Percentiles rank a stretch among this genome's conserved stretches.
Conservation (phyloP, 148 eudicot genomes). For the Spergularia bocconei region DNA sequence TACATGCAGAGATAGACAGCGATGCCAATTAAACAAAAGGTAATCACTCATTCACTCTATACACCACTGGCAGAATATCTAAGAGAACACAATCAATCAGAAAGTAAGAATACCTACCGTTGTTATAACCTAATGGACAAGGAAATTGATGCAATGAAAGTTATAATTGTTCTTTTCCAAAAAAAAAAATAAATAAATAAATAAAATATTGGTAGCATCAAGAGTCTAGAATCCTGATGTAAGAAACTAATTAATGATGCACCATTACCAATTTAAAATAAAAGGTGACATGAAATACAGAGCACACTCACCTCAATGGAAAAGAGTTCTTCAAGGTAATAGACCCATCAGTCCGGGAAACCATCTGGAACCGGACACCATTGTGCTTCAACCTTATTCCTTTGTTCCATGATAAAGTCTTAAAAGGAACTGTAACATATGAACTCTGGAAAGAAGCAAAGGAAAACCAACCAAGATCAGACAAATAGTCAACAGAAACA, state of each 20-base stretch:
- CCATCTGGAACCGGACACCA: slow-evolving; percentile 29
- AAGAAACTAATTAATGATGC: neutral
- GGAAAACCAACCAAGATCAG: neutral
- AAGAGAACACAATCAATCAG: slow-evolving; percentile 2
- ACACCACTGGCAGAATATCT: neutral
- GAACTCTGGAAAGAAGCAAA: slow-evolving; percentile 42
- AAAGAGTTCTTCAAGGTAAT: slow-evolving; percentile 38
- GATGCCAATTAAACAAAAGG: neutral
- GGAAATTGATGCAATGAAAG: neutral
- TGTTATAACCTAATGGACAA: neutral
- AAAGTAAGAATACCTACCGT: neutral
- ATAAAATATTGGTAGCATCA: too few species aligned
- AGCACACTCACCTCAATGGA: slow-evolving; percentile 42
- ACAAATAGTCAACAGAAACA: neutral
- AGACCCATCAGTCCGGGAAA: slow-evolving; percentile 36
- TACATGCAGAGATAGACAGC: neutral
- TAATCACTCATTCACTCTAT: neutral
- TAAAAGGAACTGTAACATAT: slow-evolving; percentile 36
- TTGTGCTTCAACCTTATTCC: slow-evolving; percentile 36
- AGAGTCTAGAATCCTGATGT: too few species aligned
- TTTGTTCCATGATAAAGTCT: slow-evolving; percentile 43
- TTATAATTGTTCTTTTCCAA: neutral
- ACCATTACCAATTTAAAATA: neutral
- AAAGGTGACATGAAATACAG: neutral
- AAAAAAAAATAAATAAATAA: too few species aligned